Base-by-base conservation (phyloP, 305 asterid genomes). In the Salvia sclarea region DNA sequence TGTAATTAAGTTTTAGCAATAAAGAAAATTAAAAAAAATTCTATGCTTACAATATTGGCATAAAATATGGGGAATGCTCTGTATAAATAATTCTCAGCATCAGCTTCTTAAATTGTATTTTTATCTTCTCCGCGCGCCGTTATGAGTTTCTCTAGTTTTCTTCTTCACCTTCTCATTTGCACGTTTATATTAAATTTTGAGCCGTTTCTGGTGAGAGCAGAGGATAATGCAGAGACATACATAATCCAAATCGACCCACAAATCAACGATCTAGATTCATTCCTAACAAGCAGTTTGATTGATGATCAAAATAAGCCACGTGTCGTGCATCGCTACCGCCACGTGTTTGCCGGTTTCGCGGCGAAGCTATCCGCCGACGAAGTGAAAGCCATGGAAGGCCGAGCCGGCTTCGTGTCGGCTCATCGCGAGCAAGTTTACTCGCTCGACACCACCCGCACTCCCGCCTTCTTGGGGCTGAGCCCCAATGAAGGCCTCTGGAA, bases 381-480 rank as follows among this genome's bases (percentile, higher is more conserved):
- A 67, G 83, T 80, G 57, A 22, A 57, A 61, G 86, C 75, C 9
- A 80, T 84, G 81, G 66, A 66, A 52, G 45, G 55, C 17, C 75
- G 75, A 76, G 79, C 80, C 16, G 88, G 85, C 6, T 80, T 82
- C n/a, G 10, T 82, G 13, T 14, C 70, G 73, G 83, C 71, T 1
- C 77, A 78, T 0, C 82, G 61, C 1, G 67, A 78, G 30, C 48
- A 28, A 74, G 30, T 8, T 35, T 75, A 48, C 2, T 22, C 77
- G 28, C 49, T 78, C 47, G 86, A 84, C 30, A 86, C 85, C 54
- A 86, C 88, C 28, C 88, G 79, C 48, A 69, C 60, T 21, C 82
- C 87, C 8, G 56, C 64, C 53, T 82, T 84, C 74, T 70, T 81
- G 63, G 85, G 83, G 21, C 52, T 82, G 43, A 40, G 77, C 45